phyloP scores from a whole-genome alignment of 768 basidiomycete genomes.

The Tulasnella sp. region DNA sequence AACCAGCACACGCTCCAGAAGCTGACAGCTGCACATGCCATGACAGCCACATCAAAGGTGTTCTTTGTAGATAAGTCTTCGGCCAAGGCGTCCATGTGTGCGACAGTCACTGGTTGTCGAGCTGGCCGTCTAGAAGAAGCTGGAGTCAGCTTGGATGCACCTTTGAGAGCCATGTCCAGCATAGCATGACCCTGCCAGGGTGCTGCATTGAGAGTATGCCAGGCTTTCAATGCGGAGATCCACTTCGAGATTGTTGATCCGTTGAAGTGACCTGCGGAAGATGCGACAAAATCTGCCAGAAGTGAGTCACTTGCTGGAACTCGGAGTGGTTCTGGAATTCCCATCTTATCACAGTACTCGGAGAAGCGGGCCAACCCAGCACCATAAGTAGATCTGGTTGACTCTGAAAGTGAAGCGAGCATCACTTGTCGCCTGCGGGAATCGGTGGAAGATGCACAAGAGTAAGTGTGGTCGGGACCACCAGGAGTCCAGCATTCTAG shows the following conservation, averaged over 20 bases:
- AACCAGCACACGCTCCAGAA: conserved; percentile 28
- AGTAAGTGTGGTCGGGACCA: too few relatives aligned
- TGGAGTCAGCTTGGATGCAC: conserved; percentile 21
- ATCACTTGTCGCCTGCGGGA: too few relatives aligned
- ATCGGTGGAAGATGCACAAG: too few relatives aligned
- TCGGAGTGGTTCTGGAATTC: conserved; percentile 23
- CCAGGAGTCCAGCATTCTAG: too few relatives aligned
- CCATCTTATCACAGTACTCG: conserved; percentile 29
- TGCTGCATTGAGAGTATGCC: conserved; percentile 29
- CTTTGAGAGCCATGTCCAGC: conserved; percentile 11
- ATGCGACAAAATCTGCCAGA: conserved; percentile 24
- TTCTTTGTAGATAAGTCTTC: conserved; percentile 20
- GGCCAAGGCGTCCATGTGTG: conserved; percentile 25
- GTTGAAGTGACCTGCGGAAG: conserved; percentile 9
- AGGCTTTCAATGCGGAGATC: conserved; percentile 28
- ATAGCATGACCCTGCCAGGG: conserved; percentile 27
- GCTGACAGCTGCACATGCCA: conserved; percentile 26
- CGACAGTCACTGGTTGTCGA: conserved; percentile 27
- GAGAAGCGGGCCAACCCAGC: conserved; percentile 27
- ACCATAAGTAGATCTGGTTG: conserved; percentile 20
- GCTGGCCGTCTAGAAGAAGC: conserved; percentile 11
- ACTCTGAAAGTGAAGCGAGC: background rate
- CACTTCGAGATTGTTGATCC: conserved; percentile 24
- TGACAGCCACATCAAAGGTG: conserved; percentile 28
- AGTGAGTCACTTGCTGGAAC: conserved; percentile 26